Conservation (phyloP, 352 stramenopile genomes). For the Phytophthora foliorum region DNA sequence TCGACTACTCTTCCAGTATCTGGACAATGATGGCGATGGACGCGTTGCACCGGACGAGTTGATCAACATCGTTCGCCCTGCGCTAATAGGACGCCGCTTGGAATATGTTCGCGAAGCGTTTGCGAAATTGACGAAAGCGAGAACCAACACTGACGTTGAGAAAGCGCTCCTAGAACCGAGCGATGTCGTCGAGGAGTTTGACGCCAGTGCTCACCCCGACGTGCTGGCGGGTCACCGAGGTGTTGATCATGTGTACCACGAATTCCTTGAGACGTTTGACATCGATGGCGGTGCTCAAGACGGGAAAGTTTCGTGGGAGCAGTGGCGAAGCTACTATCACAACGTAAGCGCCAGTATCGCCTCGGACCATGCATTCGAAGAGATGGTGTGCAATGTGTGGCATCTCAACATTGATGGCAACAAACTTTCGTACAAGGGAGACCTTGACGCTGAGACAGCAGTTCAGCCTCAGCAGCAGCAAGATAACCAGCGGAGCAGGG, state of each 20-base stretch:
- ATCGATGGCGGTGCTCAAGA: conserved; percentile 69
- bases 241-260: conserved; percentile 69
- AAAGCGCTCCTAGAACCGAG: conserved; percentile 81
- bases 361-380: conserved; percentile 92
- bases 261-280: conserved; percentile 91
- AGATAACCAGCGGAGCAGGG: conserved; percentile 21
- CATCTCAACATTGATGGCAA: conserved; percentile 42
- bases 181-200: conserved; percentile 85
- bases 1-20: conserved; percentile 82
- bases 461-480: conserved; percentile 22
- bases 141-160: conserved; percentile 24
- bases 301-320: conserved; percentile 72
- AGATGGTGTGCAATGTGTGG: conserved; percentile 92
- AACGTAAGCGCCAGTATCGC: conserved; percentile 92
- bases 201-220: conserved; percentile 87
- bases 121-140: conserved; percentile 79
- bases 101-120: conserved; percentile 87
- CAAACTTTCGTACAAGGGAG: conserved; percentile 14
- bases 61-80: conserved; percentile 78
- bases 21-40: conserved; percentile 86
- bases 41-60: conserved; percentile 90
- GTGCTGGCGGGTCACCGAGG: conserved; percentile 79
- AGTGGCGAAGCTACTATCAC: conserved; percentile 90
- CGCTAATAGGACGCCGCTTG: conserved; percentile 74
- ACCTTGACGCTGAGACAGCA: not conserved